A percentile compares a stretch with the other conserved stretches of the same genome.
Conservation (phyloP, 371 early-diverging fungal genomes). For the Mucor saturninus region DNA sequence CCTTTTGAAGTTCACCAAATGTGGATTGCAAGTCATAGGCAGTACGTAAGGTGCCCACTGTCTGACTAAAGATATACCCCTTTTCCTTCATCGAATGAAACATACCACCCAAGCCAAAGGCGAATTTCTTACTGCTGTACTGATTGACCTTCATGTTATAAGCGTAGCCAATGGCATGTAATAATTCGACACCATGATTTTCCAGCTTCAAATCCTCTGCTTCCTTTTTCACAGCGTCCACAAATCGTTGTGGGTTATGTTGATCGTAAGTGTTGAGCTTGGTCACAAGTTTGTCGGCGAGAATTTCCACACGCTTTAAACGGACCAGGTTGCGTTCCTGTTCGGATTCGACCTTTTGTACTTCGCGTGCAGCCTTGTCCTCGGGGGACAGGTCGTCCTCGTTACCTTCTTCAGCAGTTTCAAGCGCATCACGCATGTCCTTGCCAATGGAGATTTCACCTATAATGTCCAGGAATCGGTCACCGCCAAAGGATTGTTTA, state of each 20-base stretch:
- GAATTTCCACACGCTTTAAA: constrained; percentile 71
- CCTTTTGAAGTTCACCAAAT: constrained; percentile 84
- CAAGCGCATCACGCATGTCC: constrained; percentile 85
- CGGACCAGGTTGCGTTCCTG: constrained; percentile 62
- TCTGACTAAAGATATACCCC: constrained; percentile 86
- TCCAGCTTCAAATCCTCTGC: constrained; percentile 88
- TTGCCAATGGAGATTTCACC: constrained; percentile 94
- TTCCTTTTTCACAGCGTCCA: constrained; percentile 71
- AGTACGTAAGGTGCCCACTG: constrained; percentile 86
- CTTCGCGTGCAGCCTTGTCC: constrained; percentile 68
- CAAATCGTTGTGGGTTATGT: constrained; percentile 53
- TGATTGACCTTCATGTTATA: constrained; percentile 88
- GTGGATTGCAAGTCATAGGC: constrained; percentile 90
- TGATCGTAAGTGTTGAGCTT: constrained; percentile 79
- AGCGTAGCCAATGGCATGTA: constrained; percentile 91
- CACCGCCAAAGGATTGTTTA: constrained; percentile 94
- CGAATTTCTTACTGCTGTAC: constrained; percentile 71
- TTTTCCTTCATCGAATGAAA: constrained; percentile 73
- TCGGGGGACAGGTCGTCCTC: constrained; percentile 50
- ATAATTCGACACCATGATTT: constrained; percentile 89
- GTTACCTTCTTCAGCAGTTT: constrained; percentile 61
- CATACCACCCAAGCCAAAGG: constrained; percentile 76
- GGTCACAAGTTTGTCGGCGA: constrained; percentile 71
- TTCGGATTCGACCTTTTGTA: constrained; percentile 38
- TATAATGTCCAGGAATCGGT: constrained; percentile 92